These are phyloP conservation scores for Primulina huaijiensis DNA, from an alignment of 257 asterid genomes.

Conservation along the genomic window DNA sequence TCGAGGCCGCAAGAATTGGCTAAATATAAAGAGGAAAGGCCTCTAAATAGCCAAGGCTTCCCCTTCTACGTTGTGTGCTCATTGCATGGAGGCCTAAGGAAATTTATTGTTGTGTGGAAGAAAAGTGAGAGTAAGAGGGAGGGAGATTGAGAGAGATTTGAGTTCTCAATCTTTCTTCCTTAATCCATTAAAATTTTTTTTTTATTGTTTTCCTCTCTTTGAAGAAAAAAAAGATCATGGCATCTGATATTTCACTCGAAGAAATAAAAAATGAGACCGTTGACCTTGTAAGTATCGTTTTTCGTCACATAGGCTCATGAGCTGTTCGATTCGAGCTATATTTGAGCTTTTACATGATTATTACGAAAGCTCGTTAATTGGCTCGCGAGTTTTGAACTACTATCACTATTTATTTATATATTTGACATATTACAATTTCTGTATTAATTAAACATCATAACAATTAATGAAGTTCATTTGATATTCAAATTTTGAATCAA, in stretches of 20 bases:
- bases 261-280: slow-evolving; percentile 37
- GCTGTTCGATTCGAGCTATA: background rate
- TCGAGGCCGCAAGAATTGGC: background rate
- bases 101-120: background rate
- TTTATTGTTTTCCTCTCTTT: slow-evolving; percentile 19
- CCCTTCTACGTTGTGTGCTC: slow-evolving; percentile 15
- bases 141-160: slow-evolving; percentile 22
- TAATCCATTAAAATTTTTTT: background rate
- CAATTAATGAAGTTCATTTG: too few relatives aligned
- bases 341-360: background rate
- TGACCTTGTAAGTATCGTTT: slow-evolving; percentile 35
- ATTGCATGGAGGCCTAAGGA: slow-evolving; percentile 22
- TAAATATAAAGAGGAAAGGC: slow-evolving; percentile 23
- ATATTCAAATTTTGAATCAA: background rate
- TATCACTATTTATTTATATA: background rate
- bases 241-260: slow-evolving; percentile 36
- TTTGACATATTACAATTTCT: background rate
- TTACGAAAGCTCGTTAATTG: background rate
- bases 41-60: slow-evolving; percentile 14
- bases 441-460: background rate
- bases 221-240: slow-evolving; percentile 16
- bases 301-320: background rate
- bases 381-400: background rate
- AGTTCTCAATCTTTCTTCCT: slow-evolving; percentile 32
- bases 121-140: slow-evolving; percentile 1